phyloP scores from a whole-genome alignment of 2,329 filamentous ascomycete species.

The Helicocarpus griseus region DNA sequence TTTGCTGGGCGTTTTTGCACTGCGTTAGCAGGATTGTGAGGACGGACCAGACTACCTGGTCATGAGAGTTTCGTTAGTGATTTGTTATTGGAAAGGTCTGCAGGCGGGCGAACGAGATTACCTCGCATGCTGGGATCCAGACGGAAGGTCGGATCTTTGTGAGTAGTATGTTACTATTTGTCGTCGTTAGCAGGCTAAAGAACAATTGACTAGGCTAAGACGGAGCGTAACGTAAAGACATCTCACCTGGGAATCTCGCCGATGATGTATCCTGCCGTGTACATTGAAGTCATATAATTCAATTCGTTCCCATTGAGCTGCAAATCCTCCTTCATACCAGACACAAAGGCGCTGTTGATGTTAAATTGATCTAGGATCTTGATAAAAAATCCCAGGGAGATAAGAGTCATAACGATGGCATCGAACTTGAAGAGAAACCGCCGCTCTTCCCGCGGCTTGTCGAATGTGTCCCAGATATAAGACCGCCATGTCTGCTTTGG shows the following conservation, averaged over 20 bases:
- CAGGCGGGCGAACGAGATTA: conserved; percentile 12
- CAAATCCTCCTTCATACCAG: conserved; percentile 46
- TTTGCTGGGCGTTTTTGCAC: conserved; percentile 33
- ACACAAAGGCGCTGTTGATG: conserved; percentile 39
- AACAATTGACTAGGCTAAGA: no score
- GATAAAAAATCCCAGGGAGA: conserved; percentile 28
- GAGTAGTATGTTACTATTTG: conserved; percentile 42
- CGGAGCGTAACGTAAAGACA: no score
- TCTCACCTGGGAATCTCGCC: conserved; percentile 44
- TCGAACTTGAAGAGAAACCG: conserved; percentile 42
- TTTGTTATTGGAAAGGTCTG: neutral
- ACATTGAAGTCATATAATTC: conserved; percentile 47
- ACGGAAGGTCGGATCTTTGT: conserved; percentile 39
- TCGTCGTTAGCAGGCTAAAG: no score
- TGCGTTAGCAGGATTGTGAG: conserved; percentile 38
- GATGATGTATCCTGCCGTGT: conserved; percentile 52
- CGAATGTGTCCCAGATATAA: conserved; percentile 45
- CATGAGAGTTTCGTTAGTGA: neutral
- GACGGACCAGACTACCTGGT: conserved; percentile 38
- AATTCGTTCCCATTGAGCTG: conserved; percentile 45
- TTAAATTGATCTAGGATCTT: conserved; percentile 37
- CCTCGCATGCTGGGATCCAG: conserved; percentile 41
- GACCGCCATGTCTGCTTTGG: conserved; percentile 36
- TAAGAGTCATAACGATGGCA: conserved; percentile 39
- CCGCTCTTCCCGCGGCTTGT: conserved; percentile 42